phyloP scores from a whole-genome alignment of 192 early-diverging fungal genomes.

The Pilaira anomala region DNA sequence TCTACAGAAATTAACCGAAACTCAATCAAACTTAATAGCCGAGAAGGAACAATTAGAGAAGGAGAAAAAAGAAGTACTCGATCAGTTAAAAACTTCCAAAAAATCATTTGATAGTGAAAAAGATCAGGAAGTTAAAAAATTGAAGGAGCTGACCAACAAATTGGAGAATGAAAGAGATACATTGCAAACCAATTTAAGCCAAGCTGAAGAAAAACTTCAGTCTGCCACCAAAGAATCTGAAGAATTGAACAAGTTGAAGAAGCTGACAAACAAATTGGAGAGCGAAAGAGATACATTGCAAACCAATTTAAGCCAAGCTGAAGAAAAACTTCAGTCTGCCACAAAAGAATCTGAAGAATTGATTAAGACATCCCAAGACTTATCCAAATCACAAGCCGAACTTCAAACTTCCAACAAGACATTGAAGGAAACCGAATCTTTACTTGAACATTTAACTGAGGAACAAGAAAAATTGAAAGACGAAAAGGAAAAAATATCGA shows the following conservation, averaged over 20 bases:
- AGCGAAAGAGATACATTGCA: neutral
- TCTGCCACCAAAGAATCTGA: neutral
- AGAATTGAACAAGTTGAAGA: neutral
- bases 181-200: neutral
- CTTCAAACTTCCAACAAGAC: neutral
- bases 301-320: neutral
- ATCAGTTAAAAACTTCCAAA: neutral
- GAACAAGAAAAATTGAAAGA: neutral
- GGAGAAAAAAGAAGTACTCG: slow-evolving; percentile 5
- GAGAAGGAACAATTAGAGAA: slow-evolving; percentile 4
- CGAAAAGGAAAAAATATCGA: neutral
- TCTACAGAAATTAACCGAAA: neutral
- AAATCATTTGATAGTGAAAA: neutral
- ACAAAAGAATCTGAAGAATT: neutral
- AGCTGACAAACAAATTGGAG: neutral
- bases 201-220: neutral
- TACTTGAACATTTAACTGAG: neutral
- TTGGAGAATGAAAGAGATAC: neutral
- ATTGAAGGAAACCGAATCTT: neutral
- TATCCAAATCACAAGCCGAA: neutral
- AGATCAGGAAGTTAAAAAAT: neutral
- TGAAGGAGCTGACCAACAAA: neutral
- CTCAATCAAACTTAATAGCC: neutral
- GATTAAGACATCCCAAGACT: neutral
- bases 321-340: neutral